Conservation (phyloP, 768 basidiomycete genomes). For the Cantharellus anzutake region DNA sequence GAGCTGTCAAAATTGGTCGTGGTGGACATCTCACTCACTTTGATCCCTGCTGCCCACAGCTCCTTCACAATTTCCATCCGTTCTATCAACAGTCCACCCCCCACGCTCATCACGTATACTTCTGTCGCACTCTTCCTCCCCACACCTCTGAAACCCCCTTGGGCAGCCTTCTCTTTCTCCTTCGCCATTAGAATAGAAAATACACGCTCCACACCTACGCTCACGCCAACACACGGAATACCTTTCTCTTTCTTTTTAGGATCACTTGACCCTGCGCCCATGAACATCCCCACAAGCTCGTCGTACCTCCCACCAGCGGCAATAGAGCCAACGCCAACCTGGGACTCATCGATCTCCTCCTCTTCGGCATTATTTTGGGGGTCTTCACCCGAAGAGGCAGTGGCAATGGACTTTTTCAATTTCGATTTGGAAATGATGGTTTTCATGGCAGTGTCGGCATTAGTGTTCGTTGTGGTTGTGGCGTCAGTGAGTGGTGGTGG, state of each 20-base stretch:
- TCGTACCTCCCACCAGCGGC: slow-evolving; percentile 98
- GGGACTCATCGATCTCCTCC: slow-evolving; percentile 80
- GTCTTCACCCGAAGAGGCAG: slow-evolving; percentile 6
- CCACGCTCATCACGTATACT: slow-evolving; percentile 83
- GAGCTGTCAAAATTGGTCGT: neutral
- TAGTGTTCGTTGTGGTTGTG: slow-evolving; percentile 10
- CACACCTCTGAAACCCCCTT: slow-evolving; percentile 21
- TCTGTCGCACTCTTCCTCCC: slow-evolving; percentile 71
- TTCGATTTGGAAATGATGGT: slow-evolving; percentile 17
- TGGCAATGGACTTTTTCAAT: slow-evolving; percentile 7
- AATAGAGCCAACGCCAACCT: slow-evolving; percentile 94
- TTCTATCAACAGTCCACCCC: slow-evolving; percentile 75
- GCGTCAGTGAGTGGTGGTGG: slow-evolving; percentile 36
- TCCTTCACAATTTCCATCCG: slow-evolving; percentile 62
- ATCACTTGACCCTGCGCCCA: slow-evolving; percentile 53
- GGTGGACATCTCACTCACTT: slow-evolving; percentile 29
- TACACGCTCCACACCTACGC: slow-evolving; percentile 83
- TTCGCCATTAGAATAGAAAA: slow-evolving; percentile 82
- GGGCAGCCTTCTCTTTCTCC: slow-evolving; percentile 43
- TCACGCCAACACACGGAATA: slow-evolving; percentile 82
- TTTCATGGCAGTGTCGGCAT: slow-evolving; percentile 20
- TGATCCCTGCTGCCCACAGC: slow-evolving; percentile 72
- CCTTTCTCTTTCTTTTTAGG: slow-evolving; percentile 38
- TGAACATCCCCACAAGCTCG: slow-evolving; percentile 82
- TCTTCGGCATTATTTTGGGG: slow-evolving; percentile 32